Percentiles rank a stretch among this genome's conserved stretches.
phyloP scores from a whole-genome alignment of 2,329 filamentous ascomycete genomes.

The Colletotrichum coccodes region DNA sequence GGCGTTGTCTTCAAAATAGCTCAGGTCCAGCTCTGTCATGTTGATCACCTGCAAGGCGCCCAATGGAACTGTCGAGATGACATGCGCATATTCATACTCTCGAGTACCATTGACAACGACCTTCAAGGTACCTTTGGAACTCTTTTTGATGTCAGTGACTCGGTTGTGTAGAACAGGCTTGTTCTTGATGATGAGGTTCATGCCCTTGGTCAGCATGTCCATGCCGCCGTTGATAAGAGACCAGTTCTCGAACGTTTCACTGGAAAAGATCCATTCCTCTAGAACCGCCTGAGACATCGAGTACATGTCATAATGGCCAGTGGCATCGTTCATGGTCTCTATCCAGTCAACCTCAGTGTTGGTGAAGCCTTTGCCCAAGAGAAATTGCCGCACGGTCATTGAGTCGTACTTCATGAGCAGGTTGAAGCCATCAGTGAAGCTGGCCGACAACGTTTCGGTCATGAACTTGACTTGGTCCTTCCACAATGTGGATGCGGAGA shows the following conservation, averaged over 20 bases:
- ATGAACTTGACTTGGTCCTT: slow-evolving; percentile 17
- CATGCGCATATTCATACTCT: slow-evolving; percentile 35
- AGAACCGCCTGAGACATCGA: slow-evolving; percentile 36
- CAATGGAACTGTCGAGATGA: slow-evolving; percentile 39
- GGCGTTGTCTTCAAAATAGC: slow-evolving; percentile 41
- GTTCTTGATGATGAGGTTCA: slow-evolving; percentile 37
- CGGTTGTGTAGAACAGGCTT: slow-evolving; percentile 35
- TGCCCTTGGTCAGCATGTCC: slow-evolving; percentile 40
- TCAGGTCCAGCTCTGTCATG: slow-evolving; percentile 38
- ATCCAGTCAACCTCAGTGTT: slow-evolving; percentile 44
- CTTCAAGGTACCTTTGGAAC: slow-evolving; percentile 31
- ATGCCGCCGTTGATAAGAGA: slow-evolving; percentile 45
- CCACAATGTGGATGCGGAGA: slow-evolving; percentile 28
- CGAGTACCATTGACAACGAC: slow-evolving; percentile 35
- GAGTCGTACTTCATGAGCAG: slow-evolving; percentile 37
- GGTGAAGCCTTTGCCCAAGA: slow-evolving; percentile 39
- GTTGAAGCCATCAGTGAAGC: slow-evolving; percentile 35
- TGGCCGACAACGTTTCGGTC: slow-evolving; percentile 21
- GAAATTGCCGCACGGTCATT: slow-evolving; percentile 33
- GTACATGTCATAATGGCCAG: slow-evolving; percentile 37
- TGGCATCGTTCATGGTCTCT: slow-evolving; percentile 38
- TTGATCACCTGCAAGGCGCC: slow-evolving; percentile 39
- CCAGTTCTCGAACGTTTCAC: slow-evolving; percentile 37
- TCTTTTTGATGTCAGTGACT: slow-evolving; percentile 37
- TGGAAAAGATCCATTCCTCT: slow-evolving; percentile 39